A percentile compares a stretch with the other conserved stretches of the same genome.
Conservation (phyloP, 441 rosid species). For the Brassica balearica region DNA sequence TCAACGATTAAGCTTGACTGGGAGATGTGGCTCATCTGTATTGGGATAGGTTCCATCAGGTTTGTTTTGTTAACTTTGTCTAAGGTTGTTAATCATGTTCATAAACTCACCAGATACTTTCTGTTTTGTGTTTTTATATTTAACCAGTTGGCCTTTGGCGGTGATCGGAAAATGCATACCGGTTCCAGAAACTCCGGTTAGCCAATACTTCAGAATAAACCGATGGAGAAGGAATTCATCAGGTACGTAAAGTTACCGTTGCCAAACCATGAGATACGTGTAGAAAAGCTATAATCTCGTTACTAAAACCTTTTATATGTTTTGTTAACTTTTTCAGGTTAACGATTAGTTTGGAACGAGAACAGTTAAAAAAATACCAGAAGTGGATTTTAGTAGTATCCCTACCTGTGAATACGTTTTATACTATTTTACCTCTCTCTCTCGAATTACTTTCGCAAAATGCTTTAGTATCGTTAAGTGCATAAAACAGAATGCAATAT, state of each 20-base stretch:
- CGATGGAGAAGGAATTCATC: slow-evolving; percentile 46
- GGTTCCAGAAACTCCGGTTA: slow-evolving; percentile 69
- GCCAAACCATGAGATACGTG: slow-evolving; percentile 17
- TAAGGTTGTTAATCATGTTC: neutral
- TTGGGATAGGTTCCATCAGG: slow-evolving; percentile 79
- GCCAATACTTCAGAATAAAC: slow-evolving; percentile 50
- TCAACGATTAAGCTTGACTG: slow-evolving; percentile 54
- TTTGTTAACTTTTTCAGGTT: slow-evolving; percentile 38
- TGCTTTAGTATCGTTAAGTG: neutral
- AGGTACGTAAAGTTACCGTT: slow-evolving; percentile 11
- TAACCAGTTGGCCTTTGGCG: slow-evolving; percentile 92
- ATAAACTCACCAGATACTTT: slow-evolving; percentile 11
- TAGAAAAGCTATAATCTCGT: neutral
- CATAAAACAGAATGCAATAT: neutral
- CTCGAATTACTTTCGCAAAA: neutral
- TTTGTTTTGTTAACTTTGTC: slow-evolving; percentile 37
- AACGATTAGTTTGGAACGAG: slow-evolving; percentile 28
- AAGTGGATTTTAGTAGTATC: slow-evolving; percentile 23
- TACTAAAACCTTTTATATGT: slow-evolving; percentile 1
- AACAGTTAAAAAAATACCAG: slow-evolving; percentile 12
- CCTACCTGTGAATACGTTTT: slow-evolving; percentile 1
- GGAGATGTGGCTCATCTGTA: slow-evolving; percentile 65
- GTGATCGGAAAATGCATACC: slow-evolving; percentile 74
- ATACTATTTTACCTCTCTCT: neutral
- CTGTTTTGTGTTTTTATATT: slow-evolving; percentile 1